phyloP scores from a whole-genome alignment of 1,139 yeast genomes.

The Suhomyces anneliseae region DNA sequence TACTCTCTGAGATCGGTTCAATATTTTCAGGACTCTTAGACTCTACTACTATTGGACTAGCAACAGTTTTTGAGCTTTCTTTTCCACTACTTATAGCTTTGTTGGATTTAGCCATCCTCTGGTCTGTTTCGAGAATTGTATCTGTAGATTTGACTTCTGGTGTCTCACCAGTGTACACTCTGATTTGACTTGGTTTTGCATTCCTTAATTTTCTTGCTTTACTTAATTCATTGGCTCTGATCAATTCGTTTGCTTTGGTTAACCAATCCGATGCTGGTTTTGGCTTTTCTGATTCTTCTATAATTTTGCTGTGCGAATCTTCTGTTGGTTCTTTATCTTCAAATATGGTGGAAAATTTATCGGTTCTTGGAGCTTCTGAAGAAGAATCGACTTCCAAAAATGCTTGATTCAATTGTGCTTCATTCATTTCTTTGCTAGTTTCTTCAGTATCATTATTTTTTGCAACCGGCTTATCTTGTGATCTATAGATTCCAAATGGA shows the following conservation, averaged over 20 bases:
- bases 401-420: constrained; percentile 7
- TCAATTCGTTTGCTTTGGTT: constrained; percentile 4
- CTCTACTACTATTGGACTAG: too few relatives aligned
- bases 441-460: background rate
- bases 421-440: background rate
- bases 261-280: constrained; percentile 6
- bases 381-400: constrained; percentile 11
- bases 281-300: background rate
- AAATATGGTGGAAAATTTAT: constrained; percentile 13
- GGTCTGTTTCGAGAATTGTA: background rate
- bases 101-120: background rate
- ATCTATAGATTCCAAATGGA: background rate
- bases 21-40: too few relatives aligned
- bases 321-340: constrained; percentile 11
- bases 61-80: too few relatives aligned
- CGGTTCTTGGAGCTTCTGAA: constrained; percentile 4
- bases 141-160: background rate
- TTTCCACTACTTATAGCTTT: too few relatives aligned
- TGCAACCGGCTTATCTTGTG: background rate
- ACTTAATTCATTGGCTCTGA: background rate
- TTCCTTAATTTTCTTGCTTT: background rate
- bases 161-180: background rate
- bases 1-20: too few relatives aligned
- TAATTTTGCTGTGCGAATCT: background rate
- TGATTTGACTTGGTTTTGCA: background rate